A percentile compares a stretch with the other conserved stretches of the same genome.
phyloP scores from a whole-genome alignment of 2,329 filamentous ascomycete genomes.

The Cucurbitaria berberidis region DNA sequence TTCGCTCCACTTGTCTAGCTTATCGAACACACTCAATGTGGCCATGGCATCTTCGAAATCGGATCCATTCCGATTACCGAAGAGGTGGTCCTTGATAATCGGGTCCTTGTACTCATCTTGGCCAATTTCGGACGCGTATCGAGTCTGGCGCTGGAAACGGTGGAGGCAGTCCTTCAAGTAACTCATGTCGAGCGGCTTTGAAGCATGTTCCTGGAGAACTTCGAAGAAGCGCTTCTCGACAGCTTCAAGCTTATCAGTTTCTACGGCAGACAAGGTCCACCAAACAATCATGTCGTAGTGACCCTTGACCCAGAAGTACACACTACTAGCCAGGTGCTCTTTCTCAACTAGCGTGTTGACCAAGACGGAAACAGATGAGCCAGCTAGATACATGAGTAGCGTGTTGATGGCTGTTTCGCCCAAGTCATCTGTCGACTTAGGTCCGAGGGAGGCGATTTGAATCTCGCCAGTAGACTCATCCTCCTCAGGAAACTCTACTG shows the following conservation, averaged over 20 bases:
- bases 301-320: constrained; percentile 79
- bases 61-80: constrained; percentile 80
- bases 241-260: constrained; percentile 79
- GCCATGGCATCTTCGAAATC: constrained; percentile 51
- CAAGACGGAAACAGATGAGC: constrained; percentile 88
- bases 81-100: constrained; percentile 91
- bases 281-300: constrained; percentile 83
- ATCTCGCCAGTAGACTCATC: constrained; percentile 94
- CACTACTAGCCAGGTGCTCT: constrained; percentile 86
- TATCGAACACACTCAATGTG: constrained; percentile 63
- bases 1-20: constrained; percentile 79
- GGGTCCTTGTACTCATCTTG: constrained; percentile 81
- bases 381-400: constrained; percentile 83
- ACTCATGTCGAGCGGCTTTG: constrained; percentile 82
- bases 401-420: constrained; percentile 75
- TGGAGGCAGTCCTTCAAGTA: constrained; percentile 89
- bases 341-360: constrained; percentile 93
- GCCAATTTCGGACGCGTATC: constrained; percentile 81
- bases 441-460: constrained; percentile 84
- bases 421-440: constrained; percentile 72
- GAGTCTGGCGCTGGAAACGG: constrained; percentile 79
- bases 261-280: constrained; percentile 85
- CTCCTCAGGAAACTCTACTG: constrained; percentile 91
- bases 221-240: constrained; percentile 88
- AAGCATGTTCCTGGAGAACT: constrained; percentile 79